These are phyloP conservation scores for Geotrichum fermentans DNA, from an alignment of 1,139 yeast genomes.

Conservation along the genomic window DNA sequence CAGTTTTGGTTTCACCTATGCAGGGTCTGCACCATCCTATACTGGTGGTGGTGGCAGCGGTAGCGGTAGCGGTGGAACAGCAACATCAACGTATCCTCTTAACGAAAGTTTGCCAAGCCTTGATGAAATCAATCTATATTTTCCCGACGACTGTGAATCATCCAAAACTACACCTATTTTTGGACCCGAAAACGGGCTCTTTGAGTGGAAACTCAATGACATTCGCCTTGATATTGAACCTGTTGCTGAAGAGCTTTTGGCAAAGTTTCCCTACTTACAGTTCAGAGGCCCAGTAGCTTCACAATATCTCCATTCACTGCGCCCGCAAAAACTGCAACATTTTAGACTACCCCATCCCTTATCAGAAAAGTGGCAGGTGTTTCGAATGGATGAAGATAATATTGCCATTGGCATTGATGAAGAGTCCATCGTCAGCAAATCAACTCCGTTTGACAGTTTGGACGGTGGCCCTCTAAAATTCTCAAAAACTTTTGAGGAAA, in stretches of 20 bases:
- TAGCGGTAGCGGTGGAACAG: conserved; percentile 4
- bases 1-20: conserved; percentile 12
- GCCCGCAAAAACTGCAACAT: conserved; percentile 27
- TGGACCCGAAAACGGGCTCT: conserved; percentile 29
- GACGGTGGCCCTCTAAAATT: conserved; percentile 12
- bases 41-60: conserved; percentile 4
- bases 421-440: conserved; percentile 7
- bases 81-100: conserved; percentile 15
- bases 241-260: conserved; percentile 33
- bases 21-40: conserved; percentile 16
- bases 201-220: conserved; percentile 37
- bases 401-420: conserved; percentile 29
- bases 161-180: conserved; percentile 21
- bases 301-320: conserved; percentile 24
- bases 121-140: conserved; percentile 21
- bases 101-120: conserved; percentile 26
- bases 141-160: conserved; percentile 19
- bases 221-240: conserved; percentile 36
- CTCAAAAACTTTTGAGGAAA: conserved; percentile 4
- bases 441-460: conserved; percentile 1
- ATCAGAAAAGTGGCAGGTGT: conserved; percentile 37
- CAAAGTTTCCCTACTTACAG: conserved; percentile 31
- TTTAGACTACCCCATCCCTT: conserved; percentile 30
- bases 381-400: conserved; percentile 33
- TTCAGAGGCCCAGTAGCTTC: conserved; percentile 22